Percentiles rank a stretch among this genome's conserved stretches.
These are phyloP conservation scores for Phytophthora pistaciae DNA, from an alignment of 352 stramenopile genomes.

Conservation along the genomic window DNA sequence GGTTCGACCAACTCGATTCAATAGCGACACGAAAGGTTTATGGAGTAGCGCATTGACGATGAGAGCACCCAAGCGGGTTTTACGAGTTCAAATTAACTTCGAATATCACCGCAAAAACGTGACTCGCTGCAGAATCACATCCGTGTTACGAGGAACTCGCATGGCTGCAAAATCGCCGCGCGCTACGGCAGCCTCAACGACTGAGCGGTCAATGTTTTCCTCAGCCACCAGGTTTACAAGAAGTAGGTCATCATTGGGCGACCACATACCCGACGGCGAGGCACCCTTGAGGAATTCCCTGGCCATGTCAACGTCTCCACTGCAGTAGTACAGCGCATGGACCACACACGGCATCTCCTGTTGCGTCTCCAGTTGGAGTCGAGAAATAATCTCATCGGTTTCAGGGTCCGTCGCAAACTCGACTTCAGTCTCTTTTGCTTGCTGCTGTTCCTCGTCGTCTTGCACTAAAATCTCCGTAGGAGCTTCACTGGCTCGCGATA, in stretches of 20 bases:
- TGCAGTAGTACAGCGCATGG: constrained; percentile 58
- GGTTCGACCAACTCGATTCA: neutral
- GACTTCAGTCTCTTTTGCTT: neutral
- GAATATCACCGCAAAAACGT: constrained; percentile 67
- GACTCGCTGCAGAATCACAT: constrained; percentile 63
- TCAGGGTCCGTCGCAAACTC: constrained; percentile 37
- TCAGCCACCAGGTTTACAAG: constrained; percentile 35
- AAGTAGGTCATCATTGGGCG: constrained; percentile 55
- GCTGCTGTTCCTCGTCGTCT: constrained; percentile 4
- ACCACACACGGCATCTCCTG: constrained; percentile 36
- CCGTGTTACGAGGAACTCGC: constrained; percentile 38
- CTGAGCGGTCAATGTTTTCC: constrained; percentile 21
- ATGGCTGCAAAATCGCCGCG: constrained; percentile 51
- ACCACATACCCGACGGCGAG: constrained; percentile 54
- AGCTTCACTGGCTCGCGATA: neutral
- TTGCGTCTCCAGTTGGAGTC: constrained; percentile 47
- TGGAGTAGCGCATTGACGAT: neutral
- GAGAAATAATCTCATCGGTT: constrained; percentile 35
- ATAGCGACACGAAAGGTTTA: neutral
- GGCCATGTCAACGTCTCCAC: constrained; percentile 36
- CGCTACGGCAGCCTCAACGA: constrained; percentile 37
- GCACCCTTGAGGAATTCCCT: constrained; percentile 42
- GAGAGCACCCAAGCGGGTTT: neutral
- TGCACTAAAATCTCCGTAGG: neutral
- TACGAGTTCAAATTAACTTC: neutral